phyloP scores from a whole-genome alignment of 2,329 filamentous ascomycete genomes.

The Laburnicola sp. region DNA sequence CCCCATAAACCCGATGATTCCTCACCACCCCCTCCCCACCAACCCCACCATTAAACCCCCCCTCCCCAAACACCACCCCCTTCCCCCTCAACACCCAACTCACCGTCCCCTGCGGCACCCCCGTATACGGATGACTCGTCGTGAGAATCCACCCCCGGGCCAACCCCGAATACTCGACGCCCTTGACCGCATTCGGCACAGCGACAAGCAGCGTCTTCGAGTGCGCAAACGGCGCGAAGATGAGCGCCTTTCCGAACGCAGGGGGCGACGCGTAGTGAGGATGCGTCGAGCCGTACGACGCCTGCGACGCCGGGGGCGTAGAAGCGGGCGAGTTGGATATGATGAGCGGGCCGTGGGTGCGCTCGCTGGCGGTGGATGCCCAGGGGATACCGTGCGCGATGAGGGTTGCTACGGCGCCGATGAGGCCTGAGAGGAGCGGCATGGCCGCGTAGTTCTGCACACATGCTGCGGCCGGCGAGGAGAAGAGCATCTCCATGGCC shows the following conservation, averaged over 20 bases:
- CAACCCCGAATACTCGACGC: conserved; percentile 20
- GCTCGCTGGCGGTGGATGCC: conserved; percentile 34
- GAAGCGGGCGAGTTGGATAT: conserved; percentile 5
- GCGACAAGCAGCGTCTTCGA: conserved; percentile 38
- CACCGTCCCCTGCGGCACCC: conserved; percentile 19
- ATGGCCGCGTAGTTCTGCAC: conserved; percentile 42
- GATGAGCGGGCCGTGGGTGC: conserved; percentile 37
- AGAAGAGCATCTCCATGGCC: conserved; percentile 30
- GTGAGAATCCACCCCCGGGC: conserved; percentile 46
- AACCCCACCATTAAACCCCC: conserved; percentile 21
- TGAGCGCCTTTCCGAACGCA: conserved; percentile 26
- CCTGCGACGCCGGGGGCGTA: neutral
- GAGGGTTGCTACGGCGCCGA: conserved; percentile 5
- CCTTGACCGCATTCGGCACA: conserved; percentile 33
- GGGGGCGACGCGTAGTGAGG: neutral
- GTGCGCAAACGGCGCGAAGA: conserved; percentile 40
- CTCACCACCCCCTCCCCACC: conserved; percentile 18
- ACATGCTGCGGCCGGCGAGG: conserved; percentile 41
- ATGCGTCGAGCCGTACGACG: neutral
- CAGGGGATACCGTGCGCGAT: conserved; percentile 40
- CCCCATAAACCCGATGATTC: conserved; percentile 32
- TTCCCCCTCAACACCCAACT: conserved; percentile 49
- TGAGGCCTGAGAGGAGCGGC: conserved; percentile 15
- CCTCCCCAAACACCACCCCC: conserved; percentile 46
- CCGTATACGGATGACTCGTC: conserved; percentile 28